Conservation (phyloP, 176 grass and related monocot species). For the Rhynchospora breviuscula region DNA sequence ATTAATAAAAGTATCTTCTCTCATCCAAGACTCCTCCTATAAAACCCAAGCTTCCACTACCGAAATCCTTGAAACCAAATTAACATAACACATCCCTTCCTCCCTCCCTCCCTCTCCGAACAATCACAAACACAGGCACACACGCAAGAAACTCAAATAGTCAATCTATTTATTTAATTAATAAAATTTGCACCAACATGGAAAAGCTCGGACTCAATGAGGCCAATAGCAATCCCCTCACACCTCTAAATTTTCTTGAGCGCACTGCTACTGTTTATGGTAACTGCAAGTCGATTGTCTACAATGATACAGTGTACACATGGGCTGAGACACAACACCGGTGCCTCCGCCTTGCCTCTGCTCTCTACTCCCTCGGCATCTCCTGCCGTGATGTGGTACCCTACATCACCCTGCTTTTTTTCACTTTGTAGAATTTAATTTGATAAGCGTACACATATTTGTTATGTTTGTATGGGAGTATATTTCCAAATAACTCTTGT, state of each 20-base stretch:
- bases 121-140: background rate
- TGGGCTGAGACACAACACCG: conserved; percentile 56
- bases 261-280: conserved; percentile 49
- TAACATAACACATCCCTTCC: background rate
- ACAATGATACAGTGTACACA: conserved; percentile 55
- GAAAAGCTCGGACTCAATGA: conserved; percentile 35
- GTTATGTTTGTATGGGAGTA: background rate
- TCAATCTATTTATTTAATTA: background rate
- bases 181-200: conserved; percentile 21
- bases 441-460: background rate
- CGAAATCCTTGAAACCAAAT: background rate
- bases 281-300: conserved; percentile 63
- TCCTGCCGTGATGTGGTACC: conserved; percentile 60
- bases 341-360: conserved; percentile 82
- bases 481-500: background rate
- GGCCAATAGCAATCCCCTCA: conserved; percentile 55
- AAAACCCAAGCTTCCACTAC: background rate
- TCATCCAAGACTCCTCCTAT: background rate
- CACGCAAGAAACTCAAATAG: background rate
- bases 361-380: conserved; percentile 63
- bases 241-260: conserved; percentile 66
- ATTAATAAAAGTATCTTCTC: too few relatives aligned
- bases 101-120: background rate
- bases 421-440: background rate
- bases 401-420: background rate